Base-by-base conservation (phyloP, 2,329 filamentous ascomycete genomes). In the Cryphonectria japonica region DNA sequence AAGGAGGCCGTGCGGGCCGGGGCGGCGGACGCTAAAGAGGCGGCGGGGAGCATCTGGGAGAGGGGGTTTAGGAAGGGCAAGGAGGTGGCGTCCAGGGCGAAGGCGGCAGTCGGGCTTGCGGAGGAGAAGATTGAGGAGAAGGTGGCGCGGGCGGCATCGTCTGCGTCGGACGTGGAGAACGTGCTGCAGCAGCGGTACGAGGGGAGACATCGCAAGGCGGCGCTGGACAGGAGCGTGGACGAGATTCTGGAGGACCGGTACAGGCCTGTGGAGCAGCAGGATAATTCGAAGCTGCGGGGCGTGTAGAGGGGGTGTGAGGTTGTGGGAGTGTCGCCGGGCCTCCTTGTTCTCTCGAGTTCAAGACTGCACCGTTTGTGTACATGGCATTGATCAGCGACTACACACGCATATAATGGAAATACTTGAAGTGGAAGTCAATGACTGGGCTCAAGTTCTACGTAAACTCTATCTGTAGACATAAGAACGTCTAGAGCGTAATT, bases 231-330 rank as follows among this genome's bases (percentile, higher is more conserved):
- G 80, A 85, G 82, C 62, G 85, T 86, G 29, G 83, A 87, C 73
- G 85, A 89, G 76, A 82, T 84, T 59, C 78, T 91, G 67, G 83
- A 81, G 65, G 86, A 89, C 77, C 81, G 88, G 75, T 90, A 90
- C 76, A 83, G 78, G 74, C 84, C 84, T 0, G 78, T 86, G 71
- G 82, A 83, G 59, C 75, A 83, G 77, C 80, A 82, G 75, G 83
- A 86, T 72, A 83, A 84, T 71, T 81, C 82, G 39, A 78, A 81
- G 69, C 77, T 86, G 71, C 78, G 84, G 75, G 83, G 83, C 22
- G 22, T 76, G 70, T 77, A 73, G 22, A 22, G 22, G 26, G 19
- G 5, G 1, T 1, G 6, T 6, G 34, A 34, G 34, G 34, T 0
- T 34, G 34, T 4, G 3, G 46, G 8, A 7, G 5, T 22, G 6